Evolutionary conservation across 768 basidiomycete genomes (phyloP).

Genomic region (Collybia sordida): DNA sequence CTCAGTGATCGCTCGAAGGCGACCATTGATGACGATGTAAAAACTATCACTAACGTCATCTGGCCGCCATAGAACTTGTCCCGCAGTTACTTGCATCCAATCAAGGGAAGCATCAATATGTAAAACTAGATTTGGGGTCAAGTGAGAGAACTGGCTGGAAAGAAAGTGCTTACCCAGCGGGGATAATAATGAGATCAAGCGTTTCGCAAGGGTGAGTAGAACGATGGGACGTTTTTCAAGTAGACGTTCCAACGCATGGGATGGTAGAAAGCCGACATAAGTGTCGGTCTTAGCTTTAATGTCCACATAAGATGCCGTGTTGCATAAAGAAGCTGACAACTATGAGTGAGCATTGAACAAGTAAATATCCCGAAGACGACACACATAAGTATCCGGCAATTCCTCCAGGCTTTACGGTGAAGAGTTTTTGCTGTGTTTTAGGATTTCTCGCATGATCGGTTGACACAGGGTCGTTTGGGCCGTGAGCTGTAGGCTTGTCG

Average conservation of each 20-base stretch:
- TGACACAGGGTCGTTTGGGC: conserved; percentile 12
- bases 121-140: conserved; percentile 54
- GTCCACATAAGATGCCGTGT: conserved; percentile 93
- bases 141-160: background rate
- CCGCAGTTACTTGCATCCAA: conserved; percentile 97
- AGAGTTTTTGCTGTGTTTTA: conserved; percentile 60
- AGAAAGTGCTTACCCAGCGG: conserved; percentile 68
- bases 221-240: conserved; percentile 96
- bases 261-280: conserved; percentile 95
- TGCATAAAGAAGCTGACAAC: conserved; percentile 78
- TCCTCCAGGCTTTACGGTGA: conserved; percentile 95
- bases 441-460: conserved; percentile 12
- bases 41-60: conserved; percentile 92
- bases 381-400: conserved; percentile 94
- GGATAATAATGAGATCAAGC: conserved; percentile 92
- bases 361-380: conserved; percentile 9
- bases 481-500: conserved; percentile 28
- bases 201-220: conserved; percentile 90
- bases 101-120: conserved; percentile 97
- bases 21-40: conserved; percentile 97
- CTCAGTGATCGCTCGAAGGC: conserved; percentile 87
- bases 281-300: conserved; percentile 97
- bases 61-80: conserved; percentile 93
- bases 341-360: background rate
- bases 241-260: conserved; percentile 83